These are phyloP conservation scores for Allantophomopsis cytisporea DNA, from an alignment of 2,329 filamentous ascomycete genomes.

Conservation along the genomic window DNA sequence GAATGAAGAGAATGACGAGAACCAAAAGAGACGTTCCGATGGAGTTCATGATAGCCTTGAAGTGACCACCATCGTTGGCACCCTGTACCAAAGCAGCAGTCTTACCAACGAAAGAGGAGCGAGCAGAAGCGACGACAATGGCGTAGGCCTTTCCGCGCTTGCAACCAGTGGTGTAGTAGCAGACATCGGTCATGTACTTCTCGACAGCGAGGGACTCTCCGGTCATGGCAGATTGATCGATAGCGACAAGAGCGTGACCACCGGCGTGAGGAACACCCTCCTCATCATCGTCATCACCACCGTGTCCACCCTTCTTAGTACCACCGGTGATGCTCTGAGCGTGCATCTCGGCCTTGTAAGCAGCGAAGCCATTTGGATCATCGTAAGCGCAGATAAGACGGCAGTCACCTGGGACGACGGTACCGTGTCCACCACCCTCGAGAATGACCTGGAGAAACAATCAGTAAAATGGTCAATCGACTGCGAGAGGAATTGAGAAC, in stretches of 20 bases:
- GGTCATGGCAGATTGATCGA: constrained; percentile 70
- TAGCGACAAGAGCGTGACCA: constrained; percentile 54
- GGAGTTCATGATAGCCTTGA: constrained; percentile 76
- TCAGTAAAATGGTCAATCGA: constrained; percentile 1
- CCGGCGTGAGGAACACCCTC: constrained; percentile 36
- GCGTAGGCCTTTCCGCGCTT: constrained; percentile 68
- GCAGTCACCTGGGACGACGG: constrained; percentile 53
- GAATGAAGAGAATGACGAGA: constrained; percentile 66
- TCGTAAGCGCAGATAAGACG: constrained; percentile 63
- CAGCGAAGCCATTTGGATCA: constrained; percentile 50
- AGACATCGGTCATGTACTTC: constrained; percentile 63
- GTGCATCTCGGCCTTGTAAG: constrained; percentile 52
- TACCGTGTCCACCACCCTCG: constrained; percentile 53
- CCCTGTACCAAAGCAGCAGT: constrained; percentile 63
- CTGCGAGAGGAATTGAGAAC: constrained; percentile 13
- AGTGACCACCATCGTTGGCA: constrained; percentile 63
- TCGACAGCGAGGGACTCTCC: constrained; percentile 69
- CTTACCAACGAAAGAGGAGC: constrained; percentile 63
- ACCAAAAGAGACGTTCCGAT: constrained; percentile 64
- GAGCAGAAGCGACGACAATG: constrained; percentile 53
- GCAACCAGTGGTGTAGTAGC: constrained; percentile 72
- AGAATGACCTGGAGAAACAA: constrained; percentile 39
- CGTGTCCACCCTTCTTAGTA: constrained; percentile 33
- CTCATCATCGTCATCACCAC: constrained; percentile 39
- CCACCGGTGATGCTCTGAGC: constrained; percentile 44